A percentile compares a stretch with the other conserved stretches of the same genome.
These are phyloP conservation scores for Kokia cookei DNA, from an alignment of 441 rosid species.

Conservation along the genomic window DNA sequence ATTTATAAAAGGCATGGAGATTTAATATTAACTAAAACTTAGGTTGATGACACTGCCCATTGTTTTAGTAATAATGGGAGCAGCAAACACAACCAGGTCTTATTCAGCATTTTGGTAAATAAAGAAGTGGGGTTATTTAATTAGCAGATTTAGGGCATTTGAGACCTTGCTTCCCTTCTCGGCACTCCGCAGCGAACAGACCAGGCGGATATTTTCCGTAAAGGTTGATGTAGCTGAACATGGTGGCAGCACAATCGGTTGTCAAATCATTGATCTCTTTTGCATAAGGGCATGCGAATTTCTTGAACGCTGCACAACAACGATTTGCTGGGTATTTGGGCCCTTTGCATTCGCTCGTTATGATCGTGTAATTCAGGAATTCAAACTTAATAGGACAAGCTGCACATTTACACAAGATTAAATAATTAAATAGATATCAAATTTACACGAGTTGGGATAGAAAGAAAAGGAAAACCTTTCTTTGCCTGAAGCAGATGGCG, in stretches of 20 bases:
- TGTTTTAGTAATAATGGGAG: too few species aligned
- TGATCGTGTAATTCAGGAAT: not conserved
- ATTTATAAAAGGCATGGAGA: too few species aligned
- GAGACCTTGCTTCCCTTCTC: constrained; percentile 48
- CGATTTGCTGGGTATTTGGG: not conserved
- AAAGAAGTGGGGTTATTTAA: too few species aligned
- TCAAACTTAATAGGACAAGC: not conserved
- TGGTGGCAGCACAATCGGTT: constrained; percentile 55
- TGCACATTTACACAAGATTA: not conserved
- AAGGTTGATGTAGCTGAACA: constrained; percentile 83
- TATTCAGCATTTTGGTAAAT: too few species aligned
- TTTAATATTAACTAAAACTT: too few species aligned
- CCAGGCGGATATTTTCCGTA: constrained; percentile 74
- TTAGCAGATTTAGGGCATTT: constrained; percentile 14
- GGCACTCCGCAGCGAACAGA: constrained; percentile 62
- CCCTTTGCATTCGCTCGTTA: not conserved
- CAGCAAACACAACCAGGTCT: too few species aligned
- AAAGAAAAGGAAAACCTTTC: not conserved
- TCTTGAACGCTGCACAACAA: not conserved
- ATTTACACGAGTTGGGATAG: too few species aligned
- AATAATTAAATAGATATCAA: too few species aligned
- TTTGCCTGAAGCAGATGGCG: not conserved
- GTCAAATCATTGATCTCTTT: constrained; percentile 29
- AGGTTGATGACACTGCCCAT: too few species aligned
- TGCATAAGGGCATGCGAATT: not conserved